A percentile compares a stretch with the other conserved stretches of the same genome.
phyloP scores from a whole-genome alignment of 768 basidiomycete species.

The Daedalea quercina region DNA sequence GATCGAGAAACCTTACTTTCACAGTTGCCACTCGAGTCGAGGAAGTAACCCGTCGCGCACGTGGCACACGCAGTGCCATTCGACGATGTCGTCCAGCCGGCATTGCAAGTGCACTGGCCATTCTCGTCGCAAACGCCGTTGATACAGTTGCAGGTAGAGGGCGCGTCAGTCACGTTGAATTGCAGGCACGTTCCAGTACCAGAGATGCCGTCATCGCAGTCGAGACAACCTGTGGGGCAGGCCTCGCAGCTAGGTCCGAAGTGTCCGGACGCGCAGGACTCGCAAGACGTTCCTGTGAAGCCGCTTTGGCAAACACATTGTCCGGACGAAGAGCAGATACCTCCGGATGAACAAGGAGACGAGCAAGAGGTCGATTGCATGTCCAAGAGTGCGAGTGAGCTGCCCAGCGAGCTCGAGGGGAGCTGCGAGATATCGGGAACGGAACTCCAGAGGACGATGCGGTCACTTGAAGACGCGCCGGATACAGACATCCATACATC shows the following conservation, averaged over 20 bases:
- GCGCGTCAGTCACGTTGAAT: conserved; percentile 40
- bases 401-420: conserved; percentile 38
- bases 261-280: conserved; percentile 65
- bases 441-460: conserved; percentile 72
- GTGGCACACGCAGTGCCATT: conserved; percentile 75
- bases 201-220: conserved; percentile 75
- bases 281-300: conserved; percentile 76
- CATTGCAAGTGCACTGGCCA: conserved; percentile 69
- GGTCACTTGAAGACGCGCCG: conserved; percentile 42
- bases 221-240: conserved; percentile 61
- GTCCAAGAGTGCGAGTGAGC: conserved; percentile 53
- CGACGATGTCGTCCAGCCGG: conserved; percentile 64
- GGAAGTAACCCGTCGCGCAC: conserved; percentile 74
- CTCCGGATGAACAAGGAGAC: conserved; percentile 65
- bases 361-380: conserved; percentile 73
- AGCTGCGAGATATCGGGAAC: conserved; percentile 71
- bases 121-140: conserved; percentile 70
- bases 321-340: conserved; percentile 65
- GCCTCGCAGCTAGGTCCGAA: conserved; percentile 69
- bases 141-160: conserved; percentile 71
- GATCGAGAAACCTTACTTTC: conserved; percentile 38
- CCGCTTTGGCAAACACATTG: conserved; percentile 68
- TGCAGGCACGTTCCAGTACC: conserved; percentile 71
- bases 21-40: conserved; percentile 63
- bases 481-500: conserved; percentile 65